Evolutionary conservation across 169 alveolate species (phyloP), one percentile per base, ranked within the genome.

Genomic region (Plasmodium adleri): DNA sequence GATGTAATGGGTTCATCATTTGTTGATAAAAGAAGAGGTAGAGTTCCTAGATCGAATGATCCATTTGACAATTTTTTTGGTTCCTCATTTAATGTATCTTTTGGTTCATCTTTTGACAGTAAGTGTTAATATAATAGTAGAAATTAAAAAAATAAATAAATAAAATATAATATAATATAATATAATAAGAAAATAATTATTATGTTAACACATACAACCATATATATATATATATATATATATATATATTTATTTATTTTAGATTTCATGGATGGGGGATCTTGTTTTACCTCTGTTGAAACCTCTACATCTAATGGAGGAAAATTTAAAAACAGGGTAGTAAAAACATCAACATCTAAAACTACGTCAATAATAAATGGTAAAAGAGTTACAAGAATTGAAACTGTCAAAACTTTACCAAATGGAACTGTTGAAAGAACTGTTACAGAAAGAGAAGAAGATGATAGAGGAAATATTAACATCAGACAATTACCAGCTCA

Each of bases 401-500:
- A 91, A 88, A 91, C 87, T 26, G 89, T 76, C 20, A 83, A 72
- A 32, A 83, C 88, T 4, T 74, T 86, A 50, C 91, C 94, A 10
- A 91, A 91, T 24, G 94, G 94, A 1, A 91, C 93, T 39, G 85
- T 91, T 26, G 76, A 73, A 72, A 85, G 88, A 39, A 73, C 90
- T 4, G 94, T 91, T 5, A 75, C 88, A 0, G 94, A 91, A 76
- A 58, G 72, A 6, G 94, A 91, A 52, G 93, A 89, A 47, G 93
- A 89, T 60, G 93, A 91, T 1, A 10, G 88, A 47, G 93, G 93
- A 13, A 89, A 89, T 68, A 90, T 89, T 24, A 72, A 70, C 64
- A 72, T 74, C 10, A 89, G 93, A 26, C 92, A 89, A 26, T 72
- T 76, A 24, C 74, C 80, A 8, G 75, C 88, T 20, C 76, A 89